Conservation (phyloP, 495 filamentous ascomycete species). For the Sordaria brevicollis region DNA sequence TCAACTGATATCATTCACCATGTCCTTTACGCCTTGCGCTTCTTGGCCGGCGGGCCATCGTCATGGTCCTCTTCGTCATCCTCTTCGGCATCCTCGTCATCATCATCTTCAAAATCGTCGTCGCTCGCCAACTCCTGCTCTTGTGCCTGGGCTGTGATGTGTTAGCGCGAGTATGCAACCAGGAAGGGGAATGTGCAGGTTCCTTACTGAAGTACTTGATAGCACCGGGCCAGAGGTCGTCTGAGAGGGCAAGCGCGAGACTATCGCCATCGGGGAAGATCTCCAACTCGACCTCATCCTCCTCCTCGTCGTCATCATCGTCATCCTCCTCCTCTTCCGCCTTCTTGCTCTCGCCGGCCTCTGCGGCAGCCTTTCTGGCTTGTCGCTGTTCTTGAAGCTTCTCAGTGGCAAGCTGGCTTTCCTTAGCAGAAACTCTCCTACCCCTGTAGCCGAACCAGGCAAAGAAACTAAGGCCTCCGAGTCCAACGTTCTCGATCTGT, state of each 20-base stretch:
- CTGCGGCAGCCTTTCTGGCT: constrained; percentile 46
- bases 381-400: constrained; percentile 48
- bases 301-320: constrained; percentile 43
- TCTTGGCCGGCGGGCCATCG: constrained; percentile 32
- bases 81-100: constrained; percentile 31
- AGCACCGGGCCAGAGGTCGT: constrained; percentile 80
- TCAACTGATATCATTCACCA: not conserved
- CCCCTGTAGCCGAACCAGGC: constrained; percentile 74
- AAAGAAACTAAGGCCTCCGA: constrained; percentile 68
- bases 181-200: not conserved
- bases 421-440: constrained; percentile 53
- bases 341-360: constrained; percentile 36
- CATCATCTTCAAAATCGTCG: constrained; percentile 47
- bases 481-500: constrained; percentile 44
- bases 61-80: constrained; percentile 34
- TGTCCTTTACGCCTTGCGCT: constrained; percentile 27
- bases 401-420: constrained; percentile 48
- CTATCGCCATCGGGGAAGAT: constrained; percentile 75
- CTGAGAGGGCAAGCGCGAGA: constrained; percentile 65
- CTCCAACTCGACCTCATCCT: constrained; percentile 49
- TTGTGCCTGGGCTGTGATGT: constrained; percentile 47
- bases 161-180: not conserved
- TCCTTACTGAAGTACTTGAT: constrained; percentile 83
- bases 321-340: constrained; percentile 45
- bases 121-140: constrained; percentile 48